Evolutionary conservation across 2,329 filamentous ascomycete genomes (phyloP).

Genomic region (Scedosporium boydii): DNA sequence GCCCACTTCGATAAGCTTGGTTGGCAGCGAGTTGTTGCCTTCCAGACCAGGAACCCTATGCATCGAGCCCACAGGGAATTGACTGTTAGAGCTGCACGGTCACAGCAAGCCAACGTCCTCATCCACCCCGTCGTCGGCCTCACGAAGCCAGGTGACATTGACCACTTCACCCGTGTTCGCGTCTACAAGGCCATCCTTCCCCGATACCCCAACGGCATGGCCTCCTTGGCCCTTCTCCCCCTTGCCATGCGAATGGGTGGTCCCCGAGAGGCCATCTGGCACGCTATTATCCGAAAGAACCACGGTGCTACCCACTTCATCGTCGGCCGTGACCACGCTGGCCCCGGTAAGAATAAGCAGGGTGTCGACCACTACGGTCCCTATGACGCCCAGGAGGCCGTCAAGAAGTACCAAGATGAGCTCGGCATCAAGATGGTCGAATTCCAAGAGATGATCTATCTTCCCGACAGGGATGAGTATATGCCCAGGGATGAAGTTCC

Average conservation of each 20-base stretch:
- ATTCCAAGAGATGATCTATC: conserved; percentile 99
- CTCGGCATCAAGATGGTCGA: conserved; percentile 97
- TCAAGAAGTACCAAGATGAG: conserved; percentile 94
- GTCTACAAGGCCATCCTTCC: conserved; percentile 96
- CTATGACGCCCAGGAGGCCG: conserved; percentile 92
- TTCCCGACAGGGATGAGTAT: conserved; percentile 96
- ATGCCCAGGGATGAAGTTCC: conserved; percentile 83
- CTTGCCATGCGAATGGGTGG: conserved; percentile 99
- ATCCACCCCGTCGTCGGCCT: conserved; percentile 98
- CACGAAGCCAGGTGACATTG: conserved; percentile 98
- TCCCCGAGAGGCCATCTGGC: conserved; percentile 97
- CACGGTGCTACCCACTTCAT: conserved; percentile 99
- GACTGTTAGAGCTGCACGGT: conserved; percentile 91
- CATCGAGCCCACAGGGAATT: conserved; percentile 96
- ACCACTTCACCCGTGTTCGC: conserved; percentile 98
- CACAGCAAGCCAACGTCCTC: conserved; percentile 94
- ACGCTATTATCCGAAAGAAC: conserved; percentile 99
- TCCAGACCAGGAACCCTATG: conserved; percentile 99
- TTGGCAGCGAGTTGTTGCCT: conserved; percentile 94
- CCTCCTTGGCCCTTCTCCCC: conserved; percentile 85
- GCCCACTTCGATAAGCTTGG: conserved; percentile 98
- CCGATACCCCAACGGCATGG: conserved; percentile 98
- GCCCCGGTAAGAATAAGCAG: conserved; percentile 95
- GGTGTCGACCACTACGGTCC: conserved; percentile 96
- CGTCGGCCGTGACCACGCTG: conserved; percentile 94